These are phyloP conservation scores for Globisporangium solare DNA, from an alignment of 352 stramenopile species.

Conservation along the genomic window DNA sequence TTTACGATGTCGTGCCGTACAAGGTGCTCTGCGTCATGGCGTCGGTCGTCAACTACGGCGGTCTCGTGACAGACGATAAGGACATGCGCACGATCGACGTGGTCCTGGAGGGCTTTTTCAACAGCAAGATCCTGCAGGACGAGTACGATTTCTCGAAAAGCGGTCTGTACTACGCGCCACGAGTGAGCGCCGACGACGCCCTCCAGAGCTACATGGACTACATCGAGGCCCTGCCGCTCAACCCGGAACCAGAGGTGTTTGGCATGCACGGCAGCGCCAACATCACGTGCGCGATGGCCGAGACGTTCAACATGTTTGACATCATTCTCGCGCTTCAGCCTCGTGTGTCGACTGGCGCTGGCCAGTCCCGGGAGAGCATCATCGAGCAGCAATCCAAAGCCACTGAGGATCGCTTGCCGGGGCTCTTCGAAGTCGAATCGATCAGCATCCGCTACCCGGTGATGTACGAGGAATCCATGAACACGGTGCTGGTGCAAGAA, in stretches of 20 bases:
- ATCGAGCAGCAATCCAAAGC: constrained; percentile 80
- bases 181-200: constrained; percentile 55
- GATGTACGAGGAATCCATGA: constrained; percentile 89
- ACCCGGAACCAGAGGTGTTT: constrained; percentile 91
- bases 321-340: constrained; percentile 86
- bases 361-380: constrained; percentile 83
- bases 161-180: constrained; percentile 67
- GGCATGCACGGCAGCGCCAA: constrained; percentile 94
- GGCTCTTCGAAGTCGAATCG: constrained; percentile 82
- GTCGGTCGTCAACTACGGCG: constrained; percentile 91
- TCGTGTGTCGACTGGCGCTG: constrained; percentile 64
- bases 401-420: constrained; percentile 75
- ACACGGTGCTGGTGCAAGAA: constrained; percentile 91
- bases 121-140: constrained; percentile 55
- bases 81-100: constrained; percentile 86
- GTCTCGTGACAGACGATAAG: constrained; percentile 91
- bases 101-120: constrained; percentile 83
- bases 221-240: constrained; percentile 84
- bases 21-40: constrained; percentile 87
- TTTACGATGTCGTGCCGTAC: constrained; percentile 82
- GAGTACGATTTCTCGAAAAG: constrained; percentile 66
- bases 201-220: constrained; percentile 82
- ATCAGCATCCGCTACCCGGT: constrained; percentile 84
- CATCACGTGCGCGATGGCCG: constrained; percentile 90
- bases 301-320: constrained; percentile 88